Percentiles rank a stretch among this genome's conserved stretches.
phyloP scores from a whole-genome alignment of 495 filamentous ascomycete species.

The Podospora pseudoanserina region DNA sequence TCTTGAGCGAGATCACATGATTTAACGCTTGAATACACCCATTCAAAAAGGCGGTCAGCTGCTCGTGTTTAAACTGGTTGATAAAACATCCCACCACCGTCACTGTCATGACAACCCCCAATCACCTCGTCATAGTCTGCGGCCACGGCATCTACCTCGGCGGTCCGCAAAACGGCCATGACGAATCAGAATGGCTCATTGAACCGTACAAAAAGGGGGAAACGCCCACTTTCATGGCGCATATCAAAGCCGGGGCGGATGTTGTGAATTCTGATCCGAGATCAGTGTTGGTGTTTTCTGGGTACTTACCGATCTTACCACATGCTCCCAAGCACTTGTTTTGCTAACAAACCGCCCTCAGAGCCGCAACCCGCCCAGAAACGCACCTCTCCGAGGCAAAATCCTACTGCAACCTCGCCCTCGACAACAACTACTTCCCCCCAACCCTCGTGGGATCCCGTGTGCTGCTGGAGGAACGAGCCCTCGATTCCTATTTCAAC shows the following conservation, averaged over 20 bases:
- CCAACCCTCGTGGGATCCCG: constrained; percentile 14
- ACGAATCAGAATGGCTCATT: constrained; percentile 69
- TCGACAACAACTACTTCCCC: neutral
- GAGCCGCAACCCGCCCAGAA: constrained; percentile 59
- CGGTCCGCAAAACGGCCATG: constrained; percentile 53
- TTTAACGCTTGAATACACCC: neutral
- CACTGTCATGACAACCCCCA: constrained; percentile 22
- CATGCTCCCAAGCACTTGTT: neutral
- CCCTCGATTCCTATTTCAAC: constrained; percentile 79
- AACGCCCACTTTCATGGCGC: constrained; percentile 66
- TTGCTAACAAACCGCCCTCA: constrained; percentile 5
- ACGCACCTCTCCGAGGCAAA: constrained; percentile 59
- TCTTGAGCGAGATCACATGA: constrained; percentile 1
- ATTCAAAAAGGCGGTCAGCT: neutral
- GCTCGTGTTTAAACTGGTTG: neutral
- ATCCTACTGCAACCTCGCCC: constrained; percentile 57
- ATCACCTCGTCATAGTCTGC: constrained; percentile 68
- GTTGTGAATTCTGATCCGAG: constrained; percentile 38
- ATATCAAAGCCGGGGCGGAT: constrained; percentile 62
- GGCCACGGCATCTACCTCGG: constrained; percentile 77
- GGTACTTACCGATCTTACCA: constrained; percentile 44
- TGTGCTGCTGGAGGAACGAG: constrained; percentile 57
- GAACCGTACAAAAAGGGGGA: constrained; percentile 69
- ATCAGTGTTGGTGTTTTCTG: constrained; percentile 62
- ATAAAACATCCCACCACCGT: neutral